Percentiles rank a stretch among this genome's conserved stretches.
Evolutionary conservation across 208 protist genomes (phyloP).

Genomic region (Crithidia brevicula): DNA sequence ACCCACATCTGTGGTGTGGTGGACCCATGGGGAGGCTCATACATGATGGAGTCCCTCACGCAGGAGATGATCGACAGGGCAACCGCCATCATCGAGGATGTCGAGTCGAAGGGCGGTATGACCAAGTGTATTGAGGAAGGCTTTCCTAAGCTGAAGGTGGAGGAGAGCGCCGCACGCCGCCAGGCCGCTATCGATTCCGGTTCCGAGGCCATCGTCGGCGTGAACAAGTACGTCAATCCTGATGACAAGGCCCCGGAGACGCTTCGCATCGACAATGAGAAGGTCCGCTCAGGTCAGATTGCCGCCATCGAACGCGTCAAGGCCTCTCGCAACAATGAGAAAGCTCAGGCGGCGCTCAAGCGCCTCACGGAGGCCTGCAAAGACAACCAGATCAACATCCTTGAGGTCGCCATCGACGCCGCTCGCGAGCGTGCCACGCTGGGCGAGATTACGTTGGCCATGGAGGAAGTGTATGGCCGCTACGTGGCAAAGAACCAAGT

Average conservation of each 20-base stretch:
- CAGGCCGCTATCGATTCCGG: slow-evolving; percentile 93
- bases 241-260: slow-evolving; percentile 80
- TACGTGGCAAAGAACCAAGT: slow-evolving; percentile 70
- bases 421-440: slow-evolving; percentile 89
- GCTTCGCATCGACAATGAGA: slow-evolving; percentile 92
- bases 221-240: slow-evolving; percentile 92
- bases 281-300: slow-evolving; percentile 84
- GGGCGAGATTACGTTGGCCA: slow-evolving; percentile 94
- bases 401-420: slow-evolving; percentile 88
- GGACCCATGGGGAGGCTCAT: slow-evolving; percentile 92
- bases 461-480: slow-evolving; percentile 85
- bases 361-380: slow-evolving; percentile 78
- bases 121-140: slow-evolving; percentile 84
- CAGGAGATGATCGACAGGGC: slow-evolving; percentile 85
- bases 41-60: slow-evolving; percentile 96
- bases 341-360: slow-evolving; percentile 54
- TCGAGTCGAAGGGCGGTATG: slow-evolving; percentile 88
- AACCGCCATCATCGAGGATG: slow-evolving; percentile 90
- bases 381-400: slow-evolving; percentile 81
- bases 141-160: slow-evolving; percentile 96
- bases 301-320: slow-evolving; percentile 60
- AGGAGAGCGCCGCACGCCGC: slow-evolving; percentile 93
- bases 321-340: slow-evolving; percentile 53
- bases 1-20: slow-evolving; percentile 86
- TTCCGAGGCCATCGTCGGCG: slow-evolving; percentile 94